A percentile compares a stretch with the other conserved stretches of the same genome.
Conservation (phyloP, 2,329 filamentous ascomycete genomes). For the Colletotrichum coccodes region DNA sequence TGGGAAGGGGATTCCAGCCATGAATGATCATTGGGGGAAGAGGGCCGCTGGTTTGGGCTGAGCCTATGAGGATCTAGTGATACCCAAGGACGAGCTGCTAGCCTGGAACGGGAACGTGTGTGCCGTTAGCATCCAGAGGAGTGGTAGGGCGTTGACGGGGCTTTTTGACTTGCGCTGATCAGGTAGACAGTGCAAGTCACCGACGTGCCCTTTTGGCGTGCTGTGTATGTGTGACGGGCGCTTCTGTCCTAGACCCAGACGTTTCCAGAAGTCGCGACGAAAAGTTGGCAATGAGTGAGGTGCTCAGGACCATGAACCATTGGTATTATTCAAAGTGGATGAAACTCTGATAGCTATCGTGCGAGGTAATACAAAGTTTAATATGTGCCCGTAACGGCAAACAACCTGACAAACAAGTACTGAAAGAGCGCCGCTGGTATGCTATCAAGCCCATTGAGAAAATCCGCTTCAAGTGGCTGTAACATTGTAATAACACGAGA, state of each 20-base stretch:
- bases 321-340: not conserved
- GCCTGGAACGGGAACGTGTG: not conserved
- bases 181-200: not conserved
- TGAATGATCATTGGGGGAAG: not conserved
- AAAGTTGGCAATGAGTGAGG: not conserved
- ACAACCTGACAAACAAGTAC: not conserved
- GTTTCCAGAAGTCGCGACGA: too few relatives aligned
- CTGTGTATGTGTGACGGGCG: not conserved
- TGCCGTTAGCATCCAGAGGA: not conserved
- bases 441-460: too few relatives aligned
- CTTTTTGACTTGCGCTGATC: not conserved
- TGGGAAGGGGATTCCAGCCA: not conserved
- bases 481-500: slow-evolving; percentile 32
- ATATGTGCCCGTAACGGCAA: not conserved
- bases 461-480: not conserved
- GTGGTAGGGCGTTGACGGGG: not conserved
- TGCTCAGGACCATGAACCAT: not conserved
- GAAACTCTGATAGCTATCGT: too few relatives aligned
- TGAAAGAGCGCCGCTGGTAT: not conserved
- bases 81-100: not conserved
- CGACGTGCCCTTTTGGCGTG: not conserved
- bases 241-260: too few relatives aligned
- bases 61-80: not conserved
- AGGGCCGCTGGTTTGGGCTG: not conserved
- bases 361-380: not conserved